phyloP scores from a whole-genome alignment of 176 grass and related monocot species.

The Chrysopogon serrulatus region DNA sequence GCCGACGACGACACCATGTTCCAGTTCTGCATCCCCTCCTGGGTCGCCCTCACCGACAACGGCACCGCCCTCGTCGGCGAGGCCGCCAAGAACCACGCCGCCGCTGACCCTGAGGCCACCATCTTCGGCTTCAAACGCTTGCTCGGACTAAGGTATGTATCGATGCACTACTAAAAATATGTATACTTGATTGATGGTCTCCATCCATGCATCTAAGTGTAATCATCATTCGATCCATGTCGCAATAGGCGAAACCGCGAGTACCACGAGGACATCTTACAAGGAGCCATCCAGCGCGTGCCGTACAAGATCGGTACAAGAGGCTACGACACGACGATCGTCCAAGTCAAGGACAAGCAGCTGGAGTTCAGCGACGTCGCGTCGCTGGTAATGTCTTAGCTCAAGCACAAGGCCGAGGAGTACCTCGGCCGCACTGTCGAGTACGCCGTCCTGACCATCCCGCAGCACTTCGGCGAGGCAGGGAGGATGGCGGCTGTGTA shows the following conservation, averaged over 20 bases:
- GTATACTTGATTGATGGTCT: no score
- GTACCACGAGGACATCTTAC: background rate
- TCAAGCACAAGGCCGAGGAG: background rate
- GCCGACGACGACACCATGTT: background rate
- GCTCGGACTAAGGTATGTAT: background rate
- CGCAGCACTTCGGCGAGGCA: background rate
- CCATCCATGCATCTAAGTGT: background rate
- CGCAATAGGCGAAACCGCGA: background rate
- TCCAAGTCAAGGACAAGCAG: background rate
- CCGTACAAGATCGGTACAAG: background rate
- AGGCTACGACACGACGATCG: background rate
- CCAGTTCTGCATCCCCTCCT: constrained; percentile 9
- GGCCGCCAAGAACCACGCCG: no score
- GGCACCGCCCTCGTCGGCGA: no score
- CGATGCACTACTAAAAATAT: no score
- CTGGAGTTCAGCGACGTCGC: background rate
- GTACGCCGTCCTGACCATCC: background rate
- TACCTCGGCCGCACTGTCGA: background rate
- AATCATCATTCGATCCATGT: background rate
- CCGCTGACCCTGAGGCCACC: no score
- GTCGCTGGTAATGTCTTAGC: background rate
- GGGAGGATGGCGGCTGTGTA: background rate
- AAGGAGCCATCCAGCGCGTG: background rate
- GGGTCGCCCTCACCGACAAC: no score
- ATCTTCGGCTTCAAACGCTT: no score